Evolutionary conservation across 257 asterid genomes (phyloP).

Genomic region (Linaria vulgaris): DNA sequence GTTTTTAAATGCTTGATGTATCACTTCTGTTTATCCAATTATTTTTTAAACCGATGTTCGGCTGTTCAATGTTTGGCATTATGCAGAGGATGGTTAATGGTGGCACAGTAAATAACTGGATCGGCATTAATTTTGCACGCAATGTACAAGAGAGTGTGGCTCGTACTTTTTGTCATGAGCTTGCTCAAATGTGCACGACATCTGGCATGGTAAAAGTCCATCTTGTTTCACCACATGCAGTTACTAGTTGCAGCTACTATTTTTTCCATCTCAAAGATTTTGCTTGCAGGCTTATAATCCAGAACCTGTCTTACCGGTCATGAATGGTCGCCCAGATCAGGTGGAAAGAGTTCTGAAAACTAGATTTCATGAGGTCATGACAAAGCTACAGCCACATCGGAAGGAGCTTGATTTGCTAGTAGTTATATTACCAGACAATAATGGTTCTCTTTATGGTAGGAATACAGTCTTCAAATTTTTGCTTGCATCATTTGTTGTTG

Average conservation of each 20-base stretch:
- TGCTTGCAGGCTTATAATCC: conserved; percentile 64
- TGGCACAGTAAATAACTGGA: conserved; percentile 85
- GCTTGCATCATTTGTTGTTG: not conserved
- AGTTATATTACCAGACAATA: conserved; percentile 87
- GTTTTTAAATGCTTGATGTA: not conserved
- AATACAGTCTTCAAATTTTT: not conserved
- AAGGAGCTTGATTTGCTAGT: conserved; percentile 89
- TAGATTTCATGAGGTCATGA: conserved; percentile 67
- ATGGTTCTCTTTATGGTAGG: conserved; percentile 94
- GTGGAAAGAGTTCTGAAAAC: conserved; percentile 81
- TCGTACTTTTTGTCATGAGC: conserved; percentile 70
- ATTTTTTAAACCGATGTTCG: not conserved
- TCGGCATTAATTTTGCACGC: conserved; percentile 86
- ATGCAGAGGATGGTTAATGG: conserved; percentile 96
- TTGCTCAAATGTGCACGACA: conserved; percentile 86
- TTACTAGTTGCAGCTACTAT: not conserved
- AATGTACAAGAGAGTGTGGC: conserved; percentile 70
- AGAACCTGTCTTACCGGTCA: conserved; percentile 70
- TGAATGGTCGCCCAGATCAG: conserved; percentile 74
- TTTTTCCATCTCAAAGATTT: conserved; percentile 10
- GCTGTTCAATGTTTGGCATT: conserved; percentile 14
- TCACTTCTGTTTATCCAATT: not conserved
- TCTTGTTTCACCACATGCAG: not conserved
- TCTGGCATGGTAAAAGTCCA: conserved; percentile 81
- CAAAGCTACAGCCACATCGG: conserved; percentile 50